Base-by-base conservation (phyloP, 1,284 basidiomycete genomes). In the Austropuccinia psidii region DNA sequence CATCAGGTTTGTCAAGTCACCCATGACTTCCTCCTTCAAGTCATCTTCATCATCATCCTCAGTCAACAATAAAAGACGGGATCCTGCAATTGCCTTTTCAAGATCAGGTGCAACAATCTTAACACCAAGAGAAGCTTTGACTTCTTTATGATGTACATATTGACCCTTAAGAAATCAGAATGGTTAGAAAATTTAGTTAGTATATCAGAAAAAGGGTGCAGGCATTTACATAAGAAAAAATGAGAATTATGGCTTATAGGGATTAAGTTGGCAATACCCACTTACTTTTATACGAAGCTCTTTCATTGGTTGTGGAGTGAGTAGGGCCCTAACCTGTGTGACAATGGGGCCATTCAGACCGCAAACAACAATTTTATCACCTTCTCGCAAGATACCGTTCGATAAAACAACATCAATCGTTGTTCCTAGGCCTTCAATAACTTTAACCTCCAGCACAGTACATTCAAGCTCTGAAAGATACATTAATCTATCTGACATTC, bases 381-480 rank as follows among this genome's bases (percentile, higher is more conserved):
- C 89, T 81, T 98, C 96, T 74, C 83, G 86, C 79, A 98, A 83
- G 76, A 93, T 88, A 81, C 96, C 96, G 81, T 99, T 99, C 41
- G 92, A 94, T 73, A 98, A 85, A 19, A 98, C 89, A 39, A 98
- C 93, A 83, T 98, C 96, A 78, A 98, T 94, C 1, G 96, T 98
- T 47, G 95, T 98, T 58, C 96, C 96, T 65, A 98, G 85, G 80
- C 96, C 96, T 82, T 99, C 96, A 78, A 98, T 89, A 76, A 98
- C 91, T 85, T 99, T 99, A 81, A 98, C 96, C 82, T 98, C 96
- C 72, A 99, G 86, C 27, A 99, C 93, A n/a, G 96, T 99, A 82
- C 94, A 98, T 83, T 98, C 94, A 70, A 98, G 85, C 82, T 98
- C 94, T 35, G 93, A 93, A 74, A 98, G 86, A 83, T 98, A 99